Evolutionary conservation across 2,329 filamentous ascomycete genomes (phyloP).

Genomic region (Apiospora malaysiana): DNA sequence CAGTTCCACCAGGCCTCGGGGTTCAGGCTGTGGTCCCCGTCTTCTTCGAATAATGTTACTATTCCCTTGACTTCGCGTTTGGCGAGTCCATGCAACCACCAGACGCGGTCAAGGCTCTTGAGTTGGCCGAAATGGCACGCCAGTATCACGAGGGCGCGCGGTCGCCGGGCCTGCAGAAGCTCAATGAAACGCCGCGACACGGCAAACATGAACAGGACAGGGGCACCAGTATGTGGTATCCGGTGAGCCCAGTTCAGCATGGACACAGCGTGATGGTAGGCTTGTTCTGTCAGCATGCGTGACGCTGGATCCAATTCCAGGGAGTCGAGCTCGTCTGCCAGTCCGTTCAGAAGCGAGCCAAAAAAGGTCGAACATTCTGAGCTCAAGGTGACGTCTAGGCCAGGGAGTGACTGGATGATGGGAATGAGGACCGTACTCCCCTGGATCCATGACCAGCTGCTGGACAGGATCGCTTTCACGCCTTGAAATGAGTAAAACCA

Average conservation of each 20-base stretch:
- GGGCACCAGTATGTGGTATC: constrained; percentile 59
- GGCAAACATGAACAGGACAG: constrained; percentile 68
- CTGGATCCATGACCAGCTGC: constrained; percentile 68
- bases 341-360: constrained; percentile 61
- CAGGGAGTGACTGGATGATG: constrained; percentile 69
- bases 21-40: constrained; percentile 42
- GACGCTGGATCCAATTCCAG: constrained; percentile 32
- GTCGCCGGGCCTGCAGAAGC: constrained; percentile 62
- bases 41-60: constrained; percentile 61
- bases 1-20: constrained; percentile 61
- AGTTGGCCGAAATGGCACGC: constrained; percentile 71
- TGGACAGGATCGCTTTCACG: constrained; percentile 68
- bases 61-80: constrained; percentile 70
- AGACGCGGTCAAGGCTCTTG: constrained; percentile 66
- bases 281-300: constrained; percentile 52
- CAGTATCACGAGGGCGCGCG: constrained; percentile 67
- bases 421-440: constrained; percentile 61
- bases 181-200: constrained; percentile 67
- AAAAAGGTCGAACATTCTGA: constrained; percentile 63
- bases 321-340: constrained; percentile 59
- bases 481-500: constrained; percentile 74
- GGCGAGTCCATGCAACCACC: constrained; percentile 74
- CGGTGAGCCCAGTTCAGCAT: constrained; percentile 71
- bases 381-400: constrained; percentile 63
- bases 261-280: constrained; percentile 69